Base-by-base conservation (phyloP, 164 flowering plant genomes). In the Vitis cinerea region DNA sequence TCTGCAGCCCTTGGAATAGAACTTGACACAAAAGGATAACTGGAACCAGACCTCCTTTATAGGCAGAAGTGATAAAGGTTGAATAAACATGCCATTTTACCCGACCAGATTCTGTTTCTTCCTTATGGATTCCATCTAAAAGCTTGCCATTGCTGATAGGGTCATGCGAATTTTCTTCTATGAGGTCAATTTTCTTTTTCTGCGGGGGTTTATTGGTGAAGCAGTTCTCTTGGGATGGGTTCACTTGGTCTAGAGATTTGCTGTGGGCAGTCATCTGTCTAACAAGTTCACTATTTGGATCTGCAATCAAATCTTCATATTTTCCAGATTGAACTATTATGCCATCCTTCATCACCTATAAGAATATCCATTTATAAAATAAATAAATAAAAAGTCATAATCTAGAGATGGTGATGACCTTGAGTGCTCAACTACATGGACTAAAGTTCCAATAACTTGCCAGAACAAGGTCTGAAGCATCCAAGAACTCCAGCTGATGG, bases 11-110 rank as follows among this genome's bases (percentile, higher is more conserved):
- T 68, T 87, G 94, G 76, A 92, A 94, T 56, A 90, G 71, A 69
- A 87, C 78, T 58, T 94, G 98, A 65, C 90, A 89, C 0, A 90
- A 77, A 64, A 94, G 88, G 19, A 86, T 77, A 17, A 92, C 77
- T 1, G 98, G 98, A 73, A 94, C 91, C 44, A 94, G 87, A 23
- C 91, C 87, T 65, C 97, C 97, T 82, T 75, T 82, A 64, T 88
- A 90, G 47, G 94, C 98, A 27, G 81, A 72, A 10, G 84, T 83
- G 58, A 86, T 62, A 65, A 90, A 92, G n/a, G 85, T 76, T 19
- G 90, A 86, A 82, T 89, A 93, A 37, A 90, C 90, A 17, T 67
- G 64, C 92, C 89, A 85, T 71, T 85, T 85, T 60, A 93, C 94
- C 50, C 92, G 61, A 17, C 97, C 98, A 9, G 83, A 68, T 76